phyloP scores from a whole-genome alignment of 179 eudicot species.

The Heliamphora pulchella region DNA sequence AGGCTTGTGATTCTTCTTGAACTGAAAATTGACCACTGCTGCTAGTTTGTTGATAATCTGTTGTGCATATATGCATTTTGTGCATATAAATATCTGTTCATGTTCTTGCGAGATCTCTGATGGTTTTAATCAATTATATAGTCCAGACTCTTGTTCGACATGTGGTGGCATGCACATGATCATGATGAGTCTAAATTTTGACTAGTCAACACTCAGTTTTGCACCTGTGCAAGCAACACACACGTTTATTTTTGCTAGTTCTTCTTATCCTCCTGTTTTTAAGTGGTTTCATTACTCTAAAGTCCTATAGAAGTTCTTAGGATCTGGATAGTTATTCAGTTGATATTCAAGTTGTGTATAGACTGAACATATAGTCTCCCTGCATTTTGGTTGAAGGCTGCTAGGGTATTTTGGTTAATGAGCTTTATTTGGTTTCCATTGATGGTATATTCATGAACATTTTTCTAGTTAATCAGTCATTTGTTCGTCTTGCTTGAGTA shows the following conservation, averaged over 20 bases:
- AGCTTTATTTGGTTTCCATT: neutral
- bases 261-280: neutral
- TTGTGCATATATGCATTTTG: neutral
- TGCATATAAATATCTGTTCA: neutral
- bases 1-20: neutral
- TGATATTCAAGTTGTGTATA: neutral
- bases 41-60: neutral
- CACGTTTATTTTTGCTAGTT: neutral
- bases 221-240: neutral
- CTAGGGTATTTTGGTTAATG: neutral
- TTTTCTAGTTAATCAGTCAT: neutral
- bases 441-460: neutral
- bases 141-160: neutral
- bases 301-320: neutral
- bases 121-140: neutral
- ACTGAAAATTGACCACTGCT: neutral
- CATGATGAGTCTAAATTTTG: neutral
- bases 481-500: conserved; percentile 24
- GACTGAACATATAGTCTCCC: neutral
- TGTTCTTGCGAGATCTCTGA: neutral
- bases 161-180: neutral
- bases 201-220: neutral
- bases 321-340: neutral
- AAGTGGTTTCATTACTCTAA: neutral
- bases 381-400: conserved; percentile 1